Evolutionary conservation across 768 basidiomycete species (phyloP), one percentile per base, ranked within the genome.

Genomic region (Mycena vulgaris): DNA sequence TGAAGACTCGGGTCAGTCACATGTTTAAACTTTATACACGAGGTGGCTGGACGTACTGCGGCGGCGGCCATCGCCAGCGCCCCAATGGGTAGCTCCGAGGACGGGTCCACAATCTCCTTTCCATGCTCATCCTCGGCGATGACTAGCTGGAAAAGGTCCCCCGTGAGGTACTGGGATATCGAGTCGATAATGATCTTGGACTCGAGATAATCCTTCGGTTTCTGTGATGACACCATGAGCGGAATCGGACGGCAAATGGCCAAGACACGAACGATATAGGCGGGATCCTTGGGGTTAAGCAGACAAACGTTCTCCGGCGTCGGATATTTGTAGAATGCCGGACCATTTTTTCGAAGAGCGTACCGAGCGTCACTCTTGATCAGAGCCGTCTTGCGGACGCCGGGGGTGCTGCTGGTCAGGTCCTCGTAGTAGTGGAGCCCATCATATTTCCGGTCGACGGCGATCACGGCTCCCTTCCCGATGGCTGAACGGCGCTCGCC

Each of bases 281-380:
- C 45, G 2, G 31, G 31, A 9, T 35, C 9, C 33, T 39, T 31
- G 1, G 25, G 56, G 13, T 51, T 13, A 4, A 30, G 56, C 21
- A 3, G 21, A 23, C 40, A 45, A 33, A 58, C 39, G 6, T 45
- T 23, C 31, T n/a, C 27, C 25, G 57, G 65, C 13, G 57, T 59
- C 1, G 57, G 56, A 1, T 14, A 10, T 28, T 59, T 52, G 16
- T 49, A 52, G 47, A 66, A 59, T 3, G 65, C 65, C 5, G 65
- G 57, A 2, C 65, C 65, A 16, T 66, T 48, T 5, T 16, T 1
- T 3, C 57, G 57, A 19, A 52, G 2, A 1, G 57, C 57, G 35
- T 59, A 58, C 11, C 25, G 13, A 11, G 55, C 57, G 21, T 63
- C 62, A 21, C 17, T n/a, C 5, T 28, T 19, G 16, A 57, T 37